phyloP scores from a whole-genome alignment of 176 grass and related monocot genomes.

The Lolium multiflorum region DNA sequence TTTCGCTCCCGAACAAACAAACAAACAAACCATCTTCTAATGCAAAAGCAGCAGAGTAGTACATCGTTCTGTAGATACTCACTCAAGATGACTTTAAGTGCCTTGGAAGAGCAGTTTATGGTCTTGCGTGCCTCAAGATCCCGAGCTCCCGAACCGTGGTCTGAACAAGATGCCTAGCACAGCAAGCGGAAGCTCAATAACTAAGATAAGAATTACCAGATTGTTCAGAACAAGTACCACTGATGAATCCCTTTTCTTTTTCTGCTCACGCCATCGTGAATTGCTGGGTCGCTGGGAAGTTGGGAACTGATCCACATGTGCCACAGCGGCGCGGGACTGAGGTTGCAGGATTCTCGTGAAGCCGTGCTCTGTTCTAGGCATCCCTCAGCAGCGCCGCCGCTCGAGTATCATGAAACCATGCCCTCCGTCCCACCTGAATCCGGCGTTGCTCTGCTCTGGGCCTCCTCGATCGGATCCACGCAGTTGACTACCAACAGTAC shows the following conservation, averaged over 20 bases:
- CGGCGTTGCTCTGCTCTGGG: background rate
- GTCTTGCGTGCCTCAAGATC: background rate
- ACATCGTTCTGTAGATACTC: background rate
- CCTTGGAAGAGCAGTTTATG: constrained; percentile 13
- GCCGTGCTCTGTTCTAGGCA: no score
- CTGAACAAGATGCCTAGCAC: constrained; percentile 25
- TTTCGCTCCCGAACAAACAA: no score
- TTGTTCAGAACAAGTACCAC: no score
- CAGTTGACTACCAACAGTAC: background rate
- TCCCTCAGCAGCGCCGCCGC: background rate
- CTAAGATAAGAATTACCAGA: background rate
- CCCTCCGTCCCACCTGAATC: background rate
- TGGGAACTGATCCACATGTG: background rate
- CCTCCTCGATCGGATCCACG: background rate
- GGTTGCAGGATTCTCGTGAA: no score
- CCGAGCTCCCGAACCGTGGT: background rate
- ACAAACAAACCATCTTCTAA: background rate
- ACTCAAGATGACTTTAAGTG: constrained; percentile 31
- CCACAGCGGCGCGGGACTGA: background rate
- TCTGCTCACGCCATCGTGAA: background rate
- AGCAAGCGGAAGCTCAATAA: background rate
- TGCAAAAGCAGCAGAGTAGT: background rate
- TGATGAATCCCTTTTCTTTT: background rate
- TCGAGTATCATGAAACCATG: background rate
- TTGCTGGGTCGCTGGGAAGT: background rate